A percentile compares a stretch with the other conserved stretches of the same genome.
Conservation (phyloP, 805 yeast genomes). For the Tetrapisispora nanseiensis region DNA sequence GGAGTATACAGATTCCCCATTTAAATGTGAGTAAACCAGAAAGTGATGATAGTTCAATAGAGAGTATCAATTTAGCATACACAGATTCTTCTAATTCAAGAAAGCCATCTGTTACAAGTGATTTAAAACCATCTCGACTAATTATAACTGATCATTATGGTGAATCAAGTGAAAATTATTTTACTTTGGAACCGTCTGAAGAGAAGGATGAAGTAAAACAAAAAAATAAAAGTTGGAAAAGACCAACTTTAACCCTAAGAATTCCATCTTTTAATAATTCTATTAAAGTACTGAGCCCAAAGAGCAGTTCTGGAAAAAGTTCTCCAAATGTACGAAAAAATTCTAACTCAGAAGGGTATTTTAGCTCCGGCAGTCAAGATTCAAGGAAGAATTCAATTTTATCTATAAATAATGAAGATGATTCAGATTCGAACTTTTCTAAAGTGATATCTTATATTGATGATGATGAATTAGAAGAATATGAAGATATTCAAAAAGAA, state of each 20-base stretch:
- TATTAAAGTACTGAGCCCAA: background rate
- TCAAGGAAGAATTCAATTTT: background rate
- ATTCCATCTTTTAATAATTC: slow-evolving; percentile 1
- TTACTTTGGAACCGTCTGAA: background rate
- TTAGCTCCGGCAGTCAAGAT: background rate
- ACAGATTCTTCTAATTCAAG: background rate
- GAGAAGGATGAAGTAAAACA: background rate
- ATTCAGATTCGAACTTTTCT: slow-evolving; percentile 18
- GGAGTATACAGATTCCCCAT: background rate
- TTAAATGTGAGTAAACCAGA: slow-evolving; percentile 1
- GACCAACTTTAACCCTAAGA: background rate
- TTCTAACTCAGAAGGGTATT: background rate
- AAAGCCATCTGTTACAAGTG: background rate
- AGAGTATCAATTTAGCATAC: background rate
- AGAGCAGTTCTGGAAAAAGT: background rate
- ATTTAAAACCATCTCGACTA: background rate
- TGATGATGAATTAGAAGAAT: slow-evolving; percentile 28
- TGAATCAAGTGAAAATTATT: background rate
- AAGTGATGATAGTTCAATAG: background rate
- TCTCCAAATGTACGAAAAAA: background rate
- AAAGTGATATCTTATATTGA: slow-evolving; percentile 23
- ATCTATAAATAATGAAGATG: slow-evolving; percentile 1
- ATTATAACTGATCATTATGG: slow-evolving; percentile 1
- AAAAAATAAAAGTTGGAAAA: background rate
- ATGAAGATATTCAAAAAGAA: slow-evolving; percentile 25